phyloP scores from a whole-genome alignment of 441 rosid species.

The Eutrema salsugineum region DNA sequence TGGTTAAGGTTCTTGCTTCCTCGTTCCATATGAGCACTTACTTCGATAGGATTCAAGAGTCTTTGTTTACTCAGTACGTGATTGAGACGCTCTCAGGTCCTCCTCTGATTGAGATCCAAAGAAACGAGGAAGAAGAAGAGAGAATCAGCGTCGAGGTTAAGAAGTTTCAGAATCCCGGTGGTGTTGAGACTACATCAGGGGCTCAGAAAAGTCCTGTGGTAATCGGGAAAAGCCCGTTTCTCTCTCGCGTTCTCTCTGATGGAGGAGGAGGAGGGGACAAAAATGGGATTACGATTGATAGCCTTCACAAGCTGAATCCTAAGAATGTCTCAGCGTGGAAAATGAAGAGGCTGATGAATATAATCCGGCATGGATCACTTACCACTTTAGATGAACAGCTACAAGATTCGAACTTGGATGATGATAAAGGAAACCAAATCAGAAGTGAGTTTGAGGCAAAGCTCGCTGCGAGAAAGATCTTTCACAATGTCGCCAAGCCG shows the following conservation, averaged over 20 bases:
- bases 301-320: constrained; percentile 49
- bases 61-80: constrained; percentile 54
- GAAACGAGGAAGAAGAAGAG: constrained; percentile 56
- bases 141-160: constrained; percentile 45
- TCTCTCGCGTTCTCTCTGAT: constrained; percentile 35
- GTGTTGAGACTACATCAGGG: constrained; percentile 35
- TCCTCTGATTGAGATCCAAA: constrained; percentile 45
- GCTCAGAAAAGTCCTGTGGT: constrained; percentile 45
- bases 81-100: constrained; percentile 58
- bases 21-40: constrained; percentile 65
- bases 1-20: constrained; percentile 61
- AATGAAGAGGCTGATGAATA: constrained; percentile 61
- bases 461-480: constrained; percentile 58
- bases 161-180: constrained; percentile 56
- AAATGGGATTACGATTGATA: constrained; percentile 48
- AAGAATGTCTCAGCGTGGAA: constrained; percentile 71
- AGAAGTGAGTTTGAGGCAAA: constrained; percentile 60
- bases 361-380: constrained; percentile 46
- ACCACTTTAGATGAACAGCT: constrained; percentile 55
- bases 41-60: constrained; percentile 59
- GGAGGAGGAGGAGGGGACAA: constrained; percentile 32
- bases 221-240: constrained; percentile 36
- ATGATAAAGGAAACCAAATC: constrained; percentile 49
- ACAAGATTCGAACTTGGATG: constrained; percentile 43
- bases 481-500: constrained; percentile 47